Evolutionary conservation across 257 asterid species (phyloP), one percentile per base, ranked within the genome.

Genomic region (Pogostemon cablin): DNA sequence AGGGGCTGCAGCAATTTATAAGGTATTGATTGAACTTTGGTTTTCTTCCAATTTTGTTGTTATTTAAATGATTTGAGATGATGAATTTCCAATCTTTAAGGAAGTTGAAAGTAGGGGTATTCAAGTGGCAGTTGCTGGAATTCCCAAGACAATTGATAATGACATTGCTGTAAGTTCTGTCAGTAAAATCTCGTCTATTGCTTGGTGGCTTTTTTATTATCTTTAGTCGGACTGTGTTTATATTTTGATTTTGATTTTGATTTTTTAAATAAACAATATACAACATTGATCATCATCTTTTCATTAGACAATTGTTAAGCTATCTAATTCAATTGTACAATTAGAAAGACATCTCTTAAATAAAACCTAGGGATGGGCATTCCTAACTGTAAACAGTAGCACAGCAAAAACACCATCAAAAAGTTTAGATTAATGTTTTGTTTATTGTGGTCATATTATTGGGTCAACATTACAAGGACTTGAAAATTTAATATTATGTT

Each of bases 61-160:
- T 40, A 44, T n/a, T 37, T 17, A 59, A 32, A 15, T 43, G 20
- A 58, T 37, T 52, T 68, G 66, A 43, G 62, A 63, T 65, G 62
- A 46, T 66, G 70, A 78, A 73, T 56, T 72, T 48, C 6, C 25
- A 62, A 65, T 78, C 37, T 72, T 77, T 72, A 82, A 93, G 98
- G 98, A 93, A 88, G 90, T 87, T 75, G 92, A 83, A 82, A 81
- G 84, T 67, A 91, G 98, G 75, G 93, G 96, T 60, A 85, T 93
- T 67, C 87, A 84, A 77, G 95, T 93, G 42, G 86, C 95, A 77
- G 96, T 93, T 6, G 97, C 96, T 78, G 98, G 98, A 72, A 88
- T 93, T 71, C 98, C 97, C 48, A 93, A 93, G 87, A 93, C 98
- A 38, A 90, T 93, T 62, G 98, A 93, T 79, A 93, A 93, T 85